Evolutionary conservation across 257 asterid genomes (phyloP).

Genomic region (Nicotiana knightiana): DNA sequence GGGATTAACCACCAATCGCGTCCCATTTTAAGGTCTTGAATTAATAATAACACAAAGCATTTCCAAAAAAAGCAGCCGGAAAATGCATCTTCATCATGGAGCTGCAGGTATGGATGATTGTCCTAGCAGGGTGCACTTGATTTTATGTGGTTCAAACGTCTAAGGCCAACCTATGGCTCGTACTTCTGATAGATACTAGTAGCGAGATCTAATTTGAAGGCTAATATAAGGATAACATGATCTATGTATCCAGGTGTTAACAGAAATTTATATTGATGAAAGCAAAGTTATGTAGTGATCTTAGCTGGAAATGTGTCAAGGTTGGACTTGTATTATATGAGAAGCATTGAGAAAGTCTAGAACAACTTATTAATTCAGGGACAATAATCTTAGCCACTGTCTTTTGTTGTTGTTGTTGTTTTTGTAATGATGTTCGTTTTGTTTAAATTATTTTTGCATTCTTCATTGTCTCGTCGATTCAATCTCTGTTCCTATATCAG

Average conservation of each 20-base stretch:
- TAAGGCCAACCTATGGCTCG: constrained; percentile 6
- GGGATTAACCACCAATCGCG: constrained; percentile 19
- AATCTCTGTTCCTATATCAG: no score
- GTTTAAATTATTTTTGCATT: neutral
- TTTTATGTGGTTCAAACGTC: constrained; percentile 7
- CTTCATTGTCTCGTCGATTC: neutral
- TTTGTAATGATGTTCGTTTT: neutral
- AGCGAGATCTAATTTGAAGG: constrained; percentile 1
- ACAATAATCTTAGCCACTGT: neutral
- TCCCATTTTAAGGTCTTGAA: constrained; percentile 16
- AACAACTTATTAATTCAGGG: neutral
- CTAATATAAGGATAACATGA: neutral
- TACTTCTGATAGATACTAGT: neutral
- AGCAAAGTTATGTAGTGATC: constrained; percentile 12
- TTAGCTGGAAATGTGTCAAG: constrained; percentile 2
- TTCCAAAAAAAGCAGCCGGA: neutral
- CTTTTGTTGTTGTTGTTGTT: neutral
- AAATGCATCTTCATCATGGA: constrained; percentile 1
- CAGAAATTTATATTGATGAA: constrained; percentile 10
- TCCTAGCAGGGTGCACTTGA: constrained; percentile 3
- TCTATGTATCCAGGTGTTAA: neutral
- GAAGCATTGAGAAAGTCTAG: neutral
- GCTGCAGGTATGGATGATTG: neutral
- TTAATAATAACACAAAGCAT: neutral
- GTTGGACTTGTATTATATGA: neutral